These are phyloP conservation scores for Ceriops tagal DNA, from an alignment of 345 rosid genomes.

Conservation along the genomic window DNA sequence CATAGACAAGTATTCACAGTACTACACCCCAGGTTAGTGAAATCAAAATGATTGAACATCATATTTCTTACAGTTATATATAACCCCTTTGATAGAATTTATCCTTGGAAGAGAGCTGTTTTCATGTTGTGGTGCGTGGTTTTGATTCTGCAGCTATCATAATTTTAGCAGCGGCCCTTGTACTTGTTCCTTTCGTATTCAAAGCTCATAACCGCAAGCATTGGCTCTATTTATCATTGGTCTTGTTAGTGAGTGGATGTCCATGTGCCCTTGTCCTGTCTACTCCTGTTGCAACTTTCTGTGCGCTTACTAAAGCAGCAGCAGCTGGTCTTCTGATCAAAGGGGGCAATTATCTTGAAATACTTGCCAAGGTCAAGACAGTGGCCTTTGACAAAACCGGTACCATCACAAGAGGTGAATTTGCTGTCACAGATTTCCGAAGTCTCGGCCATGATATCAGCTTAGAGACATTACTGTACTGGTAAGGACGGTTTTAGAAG, in stretches of 20 bases:
- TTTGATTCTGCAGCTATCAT: slow-evolving; percentile 48
- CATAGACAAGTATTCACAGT: slow-evolving; percentile 66
- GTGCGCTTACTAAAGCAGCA: slow-evolving; percentile 89
- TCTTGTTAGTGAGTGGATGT: slow-evolving; percentile 85
- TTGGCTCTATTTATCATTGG: slow-evolving; percentile 81
- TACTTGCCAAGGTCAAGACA: slow-evolving; percentile 61
- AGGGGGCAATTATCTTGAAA: slow-evolving; percentile 80
- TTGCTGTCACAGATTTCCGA: slow-evolving; percentile 59
- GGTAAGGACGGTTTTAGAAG: slow-evolving; percentile 36
- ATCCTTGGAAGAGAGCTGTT: neutral
- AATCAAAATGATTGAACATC: neutral
- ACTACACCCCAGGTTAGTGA: slow-evolving; percentile 77
- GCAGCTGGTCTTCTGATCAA: slow-evolving; percentile 75
- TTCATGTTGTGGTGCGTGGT: neutral
- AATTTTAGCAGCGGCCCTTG: slow-evolving; percentile 50
- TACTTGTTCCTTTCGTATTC: slow-evolving; percentile 49
- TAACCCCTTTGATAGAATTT: neutral
- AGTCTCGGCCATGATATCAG: slow-evolving; percentile 42
- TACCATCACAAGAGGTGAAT: slow-evolving; percentile 85
- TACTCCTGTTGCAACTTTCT: slow-evolving; percentile 86
- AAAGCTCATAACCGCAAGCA: slow-evolving; percentile 35
- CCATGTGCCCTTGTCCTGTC: slow-evolving; percentile 92
- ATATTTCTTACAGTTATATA: neutral
- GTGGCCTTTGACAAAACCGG: slow-evolving; percentile 92
- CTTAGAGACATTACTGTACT: slow-evolving; percentile 47